phyloP scores from a whole-genome alignment of 2,329 filamentous ascomycete genomes.

The Botrytis cinerea region DNA sequence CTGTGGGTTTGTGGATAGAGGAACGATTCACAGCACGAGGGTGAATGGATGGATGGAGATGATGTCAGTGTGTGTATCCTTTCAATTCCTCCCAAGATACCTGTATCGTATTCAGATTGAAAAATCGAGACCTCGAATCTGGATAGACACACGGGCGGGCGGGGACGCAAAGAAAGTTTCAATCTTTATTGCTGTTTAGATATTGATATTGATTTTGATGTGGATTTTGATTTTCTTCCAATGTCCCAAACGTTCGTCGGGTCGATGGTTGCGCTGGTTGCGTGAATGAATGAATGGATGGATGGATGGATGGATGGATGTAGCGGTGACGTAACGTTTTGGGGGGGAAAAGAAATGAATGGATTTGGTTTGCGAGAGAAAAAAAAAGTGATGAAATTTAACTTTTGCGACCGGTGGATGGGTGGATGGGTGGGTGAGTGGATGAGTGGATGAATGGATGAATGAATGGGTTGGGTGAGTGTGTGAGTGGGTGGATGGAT shows the following conservation, averaged over 20 bases:
- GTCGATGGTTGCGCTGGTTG: not conserved
- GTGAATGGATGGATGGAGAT: not conserved
- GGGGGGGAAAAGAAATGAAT: not conserved
- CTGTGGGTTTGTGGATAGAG: not conserved
- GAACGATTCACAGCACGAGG: not conserved
- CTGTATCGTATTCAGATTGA: too few relatives aligned
- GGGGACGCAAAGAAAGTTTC: not conserved
- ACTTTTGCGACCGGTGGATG: not conserved
- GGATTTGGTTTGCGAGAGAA: not conserved
- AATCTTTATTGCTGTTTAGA: too few relatives aligned
- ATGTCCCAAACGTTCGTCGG: not conserved
- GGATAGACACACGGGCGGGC: not conserved
- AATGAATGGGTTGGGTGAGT: too few relatives aligned
- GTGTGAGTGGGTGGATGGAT: not conserved
- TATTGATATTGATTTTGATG: too few relatives aligned
- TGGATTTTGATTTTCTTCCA: not conserved
- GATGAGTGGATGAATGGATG: too few relatives aligned
- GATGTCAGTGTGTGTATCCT: not conserved
- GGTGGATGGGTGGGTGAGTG: too few relatives aligned
- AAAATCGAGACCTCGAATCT: not conserved
- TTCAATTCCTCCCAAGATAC: not conserved
- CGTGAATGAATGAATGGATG: not conserved
- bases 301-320: not conserved
- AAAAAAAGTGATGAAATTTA: not conserved
- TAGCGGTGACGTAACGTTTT: constrained; percentile 5